Evolutionary conservation across 2,329 filamentous ascomycete genomes (phyloP).

Genomic region (Calonectria crousiana): DNA sequence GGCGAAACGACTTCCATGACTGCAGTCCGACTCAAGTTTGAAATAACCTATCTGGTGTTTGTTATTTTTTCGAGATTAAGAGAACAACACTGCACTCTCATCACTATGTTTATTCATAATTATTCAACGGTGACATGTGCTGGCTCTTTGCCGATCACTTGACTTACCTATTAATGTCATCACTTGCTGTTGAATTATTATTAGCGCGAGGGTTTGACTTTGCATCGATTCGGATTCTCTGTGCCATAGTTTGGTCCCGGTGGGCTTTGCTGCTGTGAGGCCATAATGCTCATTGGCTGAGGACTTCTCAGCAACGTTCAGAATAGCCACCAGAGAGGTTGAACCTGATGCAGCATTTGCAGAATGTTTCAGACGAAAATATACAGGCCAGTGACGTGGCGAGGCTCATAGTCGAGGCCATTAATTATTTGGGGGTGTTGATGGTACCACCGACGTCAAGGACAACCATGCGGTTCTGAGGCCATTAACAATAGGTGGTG

Average conservation of each 20-base stretch:
- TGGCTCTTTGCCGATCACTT: background rate
- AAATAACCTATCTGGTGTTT: background rate
- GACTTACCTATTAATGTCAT: background rate
- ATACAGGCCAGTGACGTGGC: background rate
- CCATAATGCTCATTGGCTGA: background rate
- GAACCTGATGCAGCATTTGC: background rate
- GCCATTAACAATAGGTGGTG: background rate
- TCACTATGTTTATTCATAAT: background rate
- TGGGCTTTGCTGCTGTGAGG: background rate
- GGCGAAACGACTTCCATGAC: background rate
- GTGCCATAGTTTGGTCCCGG: background rate
- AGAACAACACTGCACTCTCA: background rate
- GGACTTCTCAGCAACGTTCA: background rate
- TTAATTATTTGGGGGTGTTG: background rate
- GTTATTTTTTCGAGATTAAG: background rate
- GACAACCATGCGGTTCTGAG: background rate
- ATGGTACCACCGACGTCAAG: background rate
- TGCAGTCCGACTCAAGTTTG: background rate
- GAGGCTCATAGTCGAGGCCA: background rate
- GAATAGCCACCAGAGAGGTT: background rate
- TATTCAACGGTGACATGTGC: too few species aligned
- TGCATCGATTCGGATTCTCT: background rate
- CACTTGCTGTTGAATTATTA: background rate
- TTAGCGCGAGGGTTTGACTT: background rate
- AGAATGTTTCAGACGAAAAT: background rate